Percentiles rank a stretch among this genome's conserved stretches.
These are phyloP conservation scores for Arachnomyces sp. DNA, from an alignment of 2,329 filamentous ascomycete genomes.

Conservation along the genomic window DNA sequence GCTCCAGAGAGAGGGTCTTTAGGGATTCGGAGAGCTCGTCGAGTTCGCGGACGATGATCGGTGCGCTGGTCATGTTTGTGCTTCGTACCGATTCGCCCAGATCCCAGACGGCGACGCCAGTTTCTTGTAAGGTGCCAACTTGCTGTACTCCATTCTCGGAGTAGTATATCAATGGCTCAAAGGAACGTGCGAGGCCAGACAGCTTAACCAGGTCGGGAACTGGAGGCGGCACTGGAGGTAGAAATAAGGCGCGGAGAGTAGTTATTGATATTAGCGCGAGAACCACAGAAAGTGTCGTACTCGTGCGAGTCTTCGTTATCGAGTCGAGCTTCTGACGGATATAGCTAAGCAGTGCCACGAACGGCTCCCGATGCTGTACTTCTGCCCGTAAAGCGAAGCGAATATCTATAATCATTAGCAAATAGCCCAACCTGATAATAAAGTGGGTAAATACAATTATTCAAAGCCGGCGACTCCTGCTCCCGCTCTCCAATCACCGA, in stretches of 20 bases:
- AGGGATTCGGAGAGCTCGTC: conserved; percentile 80
- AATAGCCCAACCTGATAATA: conserved; percentile 19
- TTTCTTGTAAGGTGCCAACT: conserved; percentile 81
- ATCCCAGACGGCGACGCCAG: conserved; percentile 90
- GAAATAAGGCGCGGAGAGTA: conserved; percentile 58
- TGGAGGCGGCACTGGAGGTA: conserved; percentile 58
- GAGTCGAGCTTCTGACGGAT: conserved; percentile 53
- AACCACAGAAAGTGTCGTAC: conserved; percentile 55
- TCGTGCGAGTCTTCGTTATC: conserved; percentile 63
- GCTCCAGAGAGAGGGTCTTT: conserved; percentile 73
- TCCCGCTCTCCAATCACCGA: conserved; percentile 4
- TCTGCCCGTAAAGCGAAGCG: conserved; percentile 82
- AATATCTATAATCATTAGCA: conserved; percentile 55
- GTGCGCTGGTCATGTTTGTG: conserved; percentile 84
- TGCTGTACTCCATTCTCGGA: conserved; percentile 82
- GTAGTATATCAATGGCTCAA: conserved; percentile 91
- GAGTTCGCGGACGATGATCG: conserved; percentile 75
- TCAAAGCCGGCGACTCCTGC: conserved; percentile 22
- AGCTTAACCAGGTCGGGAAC: conserved; percentile 86
- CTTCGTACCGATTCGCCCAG: conserved; percentile 80
- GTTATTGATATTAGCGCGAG: conserved; percentile 58
- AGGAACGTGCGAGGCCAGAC: conserved; percentile 78
- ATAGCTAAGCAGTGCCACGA: conserved; percentile 64
- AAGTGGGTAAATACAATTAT: conserved; percentile 44
- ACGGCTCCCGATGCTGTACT: conserved; percentile 78